Evolutionary conservation across 1,284 basidiomycete genomes (phyloP).

Genomic region (Ceratobasidium sp.): DNA sequence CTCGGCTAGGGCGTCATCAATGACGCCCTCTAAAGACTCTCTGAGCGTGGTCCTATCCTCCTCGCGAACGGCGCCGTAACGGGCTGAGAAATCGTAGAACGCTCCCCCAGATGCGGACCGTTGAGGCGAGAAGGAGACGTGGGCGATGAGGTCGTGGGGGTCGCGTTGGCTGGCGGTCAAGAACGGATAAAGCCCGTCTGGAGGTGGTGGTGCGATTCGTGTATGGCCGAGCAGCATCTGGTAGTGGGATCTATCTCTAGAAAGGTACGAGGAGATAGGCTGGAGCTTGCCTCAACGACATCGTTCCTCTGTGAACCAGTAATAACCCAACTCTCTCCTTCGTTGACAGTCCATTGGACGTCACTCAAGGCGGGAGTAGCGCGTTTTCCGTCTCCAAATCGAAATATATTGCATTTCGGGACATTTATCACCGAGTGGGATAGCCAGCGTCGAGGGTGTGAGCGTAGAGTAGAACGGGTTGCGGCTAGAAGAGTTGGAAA

Average conservation of each 20-base stretch:
- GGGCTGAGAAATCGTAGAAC: conserved; percentile 93
- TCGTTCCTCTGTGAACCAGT: conserved; percentile 67
- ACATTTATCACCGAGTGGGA: conserved; percentile 30
- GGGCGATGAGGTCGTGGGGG: conserved; percentile 67
- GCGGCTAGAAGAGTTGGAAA: neutral
- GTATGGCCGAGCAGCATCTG: conserved; percentile 79
- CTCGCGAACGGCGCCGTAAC: conserved; percentile 88
- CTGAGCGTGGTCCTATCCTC: conserved; percentile 81
- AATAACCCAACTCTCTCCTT: conserved; percentile 79
- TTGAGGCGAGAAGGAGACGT: conserved; percentile 82
- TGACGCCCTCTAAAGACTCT: conserved; percentile 67
- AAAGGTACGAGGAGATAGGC: neutral
- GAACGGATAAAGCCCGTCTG: conserved; percentile 80
- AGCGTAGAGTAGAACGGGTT: neutral
- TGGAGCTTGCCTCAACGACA: conserved; percentile 69
- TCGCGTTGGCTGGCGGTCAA: conserved; percentile 62
- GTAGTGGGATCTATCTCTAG: conserved; percentile 14
- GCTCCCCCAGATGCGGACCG: conserved; percentile 68
- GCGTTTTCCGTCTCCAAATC: conserved; percentile 42
- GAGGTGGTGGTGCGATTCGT: conserved; percentile 72
- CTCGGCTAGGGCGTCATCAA: conserved; percentile 63
- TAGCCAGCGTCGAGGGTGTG: neutral
- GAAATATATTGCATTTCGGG: conserved; percentile 33
- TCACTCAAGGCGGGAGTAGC: conserved; percentile 65
- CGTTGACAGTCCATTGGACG: conserved; percentile 71